Evolutionary conservation across 148 eudicot species (phyloP), one percentile per base, ranked within the genome.

Genomic region (Rheum nobile): DNA sequence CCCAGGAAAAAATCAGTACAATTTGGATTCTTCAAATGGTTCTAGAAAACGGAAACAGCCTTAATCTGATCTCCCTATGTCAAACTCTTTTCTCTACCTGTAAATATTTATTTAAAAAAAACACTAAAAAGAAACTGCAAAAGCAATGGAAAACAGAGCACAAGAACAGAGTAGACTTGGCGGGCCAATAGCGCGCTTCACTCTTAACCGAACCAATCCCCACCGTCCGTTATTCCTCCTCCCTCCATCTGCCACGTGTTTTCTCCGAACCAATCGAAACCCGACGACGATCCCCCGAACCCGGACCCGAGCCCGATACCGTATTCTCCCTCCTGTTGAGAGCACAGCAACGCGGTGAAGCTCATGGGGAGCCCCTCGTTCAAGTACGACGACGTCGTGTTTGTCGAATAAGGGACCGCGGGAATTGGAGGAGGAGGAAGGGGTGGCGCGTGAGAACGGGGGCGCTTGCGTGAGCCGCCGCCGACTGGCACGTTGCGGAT

Each of bases 401-500:
- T 13, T 12, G 50, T 2, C 19, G 50, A 9, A 12, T 7, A 43
- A 2, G 50, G 19, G 19, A 19, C 19, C 50, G 50, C 5, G 19
- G 50, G 50, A 17, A 16, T 12, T 1, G 3, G 50, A 1, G 17
- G 50, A 17, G 19, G 50, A 17, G 50, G 50, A 16, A 0, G n/a
- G 50, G n/a, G 19, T 3, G 19, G 43, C 8, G 38, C 38, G 38
- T 35, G 4, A 35, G 38, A 35, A 6, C 38, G 38, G 38, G 38
- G 38, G 38, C 38, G 46, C 37, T 88, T 91, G 35, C 95, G 83
- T 75, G 91, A 88, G 31, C 91, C 92, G 46, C 98, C 97, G 50
- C 98, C 98, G 38, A 93, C 71, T 11, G 98, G 98, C 47, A 91
- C 90, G 79, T 84, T 93, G 34, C 98, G 86, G 17, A 93, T 78